These are phyloP conservation scores for Starmera dryadoides DNA, from an alignment of 805 yeast species.

Conservation along the genomic window DNA sequence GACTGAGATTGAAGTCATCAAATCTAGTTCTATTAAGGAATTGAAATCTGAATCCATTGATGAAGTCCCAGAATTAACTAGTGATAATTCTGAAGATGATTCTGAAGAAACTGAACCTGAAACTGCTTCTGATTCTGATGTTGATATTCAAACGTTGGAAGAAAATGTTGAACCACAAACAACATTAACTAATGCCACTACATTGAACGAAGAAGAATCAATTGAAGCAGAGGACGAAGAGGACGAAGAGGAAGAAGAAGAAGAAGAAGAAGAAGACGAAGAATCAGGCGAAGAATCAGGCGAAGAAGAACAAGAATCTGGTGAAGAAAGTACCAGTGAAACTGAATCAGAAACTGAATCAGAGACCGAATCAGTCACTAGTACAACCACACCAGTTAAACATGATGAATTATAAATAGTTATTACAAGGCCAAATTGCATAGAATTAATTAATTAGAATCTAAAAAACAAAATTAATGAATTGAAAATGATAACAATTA, in stretches of 20 bases:
- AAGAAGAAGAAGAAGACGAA: conserved; percentile 1
- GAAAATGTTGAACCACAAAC: neutral
- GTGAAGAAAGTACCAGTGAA: neutral
- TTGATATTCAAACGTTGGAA: no score
- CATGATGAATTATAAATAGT: neutral
- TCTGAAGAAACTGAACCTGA: neutral
- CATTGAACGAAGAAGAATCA: neutral
- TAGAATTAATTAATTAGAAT: no score
- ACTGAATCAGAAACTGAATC: neutral
- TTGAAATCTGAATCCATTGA: neutral
- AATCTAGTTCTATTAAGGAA: no score
- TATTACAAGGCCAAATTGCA: neutral
- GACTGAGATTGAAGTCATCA: neutral
- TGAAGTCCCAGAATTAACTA: neutral
- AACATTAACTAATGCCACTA: no score
- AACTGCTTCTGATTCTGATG: neutral
- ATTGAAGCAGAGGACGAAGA: neutral
- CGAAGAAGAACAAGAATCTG: neutral
- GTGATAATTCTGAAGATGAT: no score
- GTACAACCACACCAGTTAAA: neutral
- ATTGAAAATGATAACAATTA: no score
- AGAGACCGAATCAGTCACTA: neutral
- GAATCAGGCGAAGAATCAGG: conserved; percentile 1
- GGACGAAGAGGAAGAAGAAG: neutral
- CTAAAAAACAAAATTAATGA: no score